Base-by-base conservation (phyloP, 2,329 filamentous ascomycete species). In the Cyphellophora europaea region DNA sequence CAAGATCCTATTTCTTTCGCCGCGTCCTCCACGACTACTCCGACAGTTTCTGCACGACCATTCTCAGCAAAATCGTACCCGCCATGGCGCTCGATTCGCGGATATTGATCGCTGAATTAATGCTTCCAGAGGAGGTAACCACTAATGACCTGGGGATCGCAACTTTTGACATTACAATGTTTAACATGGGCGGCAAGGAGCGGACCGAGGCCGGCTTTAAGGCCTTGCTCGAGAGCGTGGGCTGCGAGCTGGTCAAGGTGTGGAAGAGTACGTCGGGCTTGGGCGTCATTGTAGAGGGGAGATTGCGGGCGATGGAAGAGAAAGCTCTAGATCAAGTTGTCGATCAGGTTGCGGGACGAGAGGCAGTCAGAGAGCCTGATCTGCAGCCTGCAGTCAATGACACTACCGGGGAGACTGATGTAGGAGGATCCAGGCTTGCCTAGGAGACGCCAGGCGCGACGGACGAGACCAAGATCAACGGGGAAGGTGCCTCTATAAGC, bases 11-110 rank as follows among this genome's bases (percentile, higher is more conserved):
- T 28, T 55, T 51, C 37, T 33, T 56, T 6, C 52, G 52, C 12
- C 50, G 50, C 12, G 37, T 47, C 16, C 38, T 56, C 25, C 54
- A 56, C 35, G 53, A 57, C 41, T 57, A 51, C 32, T 27, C 18
- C 27, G 43, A 48, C 21, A 39, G 21, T 32, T 38, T 33, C 27
- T 44, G 29, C 45, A 36, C 32, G 37, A 39, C 44, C n/a, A 50
- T 53, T 15, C 41, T 56, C 4, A 16, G 35, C 4, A 48, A 50
- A 5, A 36, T 53, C 12, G 42, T 47, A 6, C 38, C 28, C 0
- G 48, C 45, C 10, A 52, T 56, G 49, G 44, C 43, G 11, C 33
- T 29, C 3, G 35, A 42, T 33, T 42, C 39, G 5, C 28, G 13
- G n/a, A 16, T 55, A 2, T 32, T 56, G 18, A 50, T 55, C 14